A percentile compares a stretch with the other conserved stretches of the same genome.
Conservation (phyloP, 2,329 filamentous ascomycete species). For the Neocucurbitaria cava region DNA sequence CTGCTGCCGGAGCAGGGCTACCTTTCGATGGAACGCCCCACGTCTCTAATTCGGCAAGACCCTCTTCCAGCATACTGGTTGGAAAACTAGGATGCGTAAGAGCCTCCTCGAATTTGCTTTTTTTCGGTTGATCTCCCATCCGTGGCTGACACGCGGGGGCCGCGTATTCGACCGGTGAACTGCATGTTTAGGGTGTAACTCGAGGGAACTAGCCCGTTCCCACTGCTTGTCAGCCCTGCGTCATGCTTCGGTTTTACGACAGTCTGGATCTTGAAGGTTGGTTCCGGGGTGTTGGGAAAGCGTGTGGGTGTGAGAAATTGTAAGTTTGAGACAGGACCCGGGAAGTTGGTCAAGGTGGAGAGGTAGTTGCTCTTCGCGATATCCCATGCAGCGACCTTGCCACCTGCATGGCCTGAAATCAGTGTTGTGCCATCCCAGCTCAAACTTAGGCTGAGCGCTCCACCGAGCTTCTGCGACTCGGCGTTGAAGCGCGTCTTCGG, state of each 20-base stretch:
- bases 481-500: slow-evolving; percentile 53
- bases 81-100: slow-evolving; percentile 55
- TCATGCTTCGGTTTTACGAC: slow-evolving; percentile 83
- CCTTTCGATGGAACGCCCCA: slow-evolving; percentile 34
- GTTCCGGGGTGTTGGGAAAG: slow-evolving; percentile 46
- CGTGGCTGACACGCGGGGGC: slow-evolving; percentile 39
- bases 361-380: slow-evolving; percentile 73
- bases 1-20: slow-evolving; percentile 28
- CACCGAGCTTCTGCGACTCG: slow-evolving; percentile 69
- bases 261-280: slow-evolving; percentile 60
- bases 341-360: slow-evolving; percentile 73
- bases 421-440: slow-evolving; percentile 84
- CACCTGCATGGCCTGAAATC: slow-evolving; percentile 80
- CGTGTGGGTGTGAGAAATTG: slow-evolving; percentile 70
- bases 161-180: slow-evolving; percentile 53
- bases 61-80: slow-evolving; percentile 47
- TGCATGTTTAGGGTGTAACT: slow-evolving; percentile 72
- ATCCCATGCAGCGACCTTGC: slow-evolving; percentile 83
- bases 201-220: slow-evolving; percentile 53
- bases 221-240: slow-evolving; percentile 49
- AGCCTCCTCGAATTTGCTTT: slow-evolving; percentile 48
- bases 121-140: slow-evolving; percentile 21
- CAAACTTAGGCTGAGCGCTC: slow-evolving; percentile 71
- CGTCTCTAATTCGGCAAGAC: slow-evolving; percentile 42
- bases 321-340: slow-evolving; percentile 83